phyloP scores from a whole-genome alignment of 192 early-diverging fungal species.

The Spizellomyces sp. region DNA sequence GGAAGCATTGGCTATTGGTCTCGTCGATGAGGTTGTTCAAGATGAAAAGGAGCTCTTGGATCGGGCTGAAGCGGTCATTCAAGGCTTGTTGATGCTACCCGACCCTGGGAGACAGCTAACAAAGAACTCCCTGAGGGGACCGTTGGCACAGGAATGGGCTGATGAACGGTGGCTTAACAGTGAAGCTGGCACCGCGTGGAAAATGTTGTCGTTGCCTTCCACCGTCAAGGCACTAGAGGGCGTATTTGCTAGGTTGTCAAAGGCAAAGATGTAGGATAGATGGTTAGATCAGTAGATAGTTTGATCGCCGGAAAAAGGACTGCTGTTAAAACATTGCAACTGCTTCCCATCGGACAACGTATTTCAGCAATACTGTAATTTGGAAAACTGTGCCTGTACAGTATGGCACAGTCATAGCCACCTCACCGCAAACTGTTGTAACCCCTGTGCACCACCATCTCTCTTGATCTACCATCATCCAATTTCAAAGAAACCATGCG shows the following conservation, averaged over 20 bases:
- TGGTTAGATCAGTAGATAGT: too few relatives aligned
- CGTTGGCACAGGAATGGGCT: slow-evolving; percentile 31
- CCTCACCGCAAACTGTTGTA: too few relatives aligned
- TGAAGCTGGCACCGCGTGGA: slow-evolving; percentile 40
- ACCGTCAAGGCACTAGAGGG: slow-evolving; percentile 42
- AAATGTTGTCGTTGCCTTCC: slow-evolving; percentile 25
- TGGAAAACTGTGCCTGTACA: too few relatives aligned
- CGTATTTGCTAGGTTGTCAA: slow-evolving; percentile 33
- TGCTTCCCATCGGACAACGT: too few relatives aligned
- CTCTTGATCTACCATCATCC: too few relatives aligned
- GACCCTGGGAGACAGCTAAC: slow-evolving; percentile 41
- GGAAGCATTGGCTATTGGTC: slow-evolving; percentile 39
- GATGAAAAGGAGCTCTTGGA: slow-evolving; percentile 36
- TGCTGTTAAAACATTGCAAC: too few relatives aligned
- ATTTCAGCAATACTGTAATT: too few relatives aligned
- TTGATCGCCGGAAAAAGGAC: too few relatives aligned
- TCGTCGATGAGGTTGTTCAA: slow-evolving; percentile 48
- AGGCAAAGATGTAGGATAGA: slow-evolving; percentile 16
- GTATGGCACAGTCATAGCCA: too few relatives aligned
- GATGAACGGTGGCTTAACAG: slow-evolving; percentile 27
- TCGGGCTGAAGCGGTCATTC: slow-evolving; percentile 30
- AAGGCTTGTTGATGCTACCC: slow-evolving; percentile 37
- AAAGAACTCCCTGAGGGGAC: slow-evolving; percentile 34
- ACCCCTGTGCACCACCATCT: too few relatives aligned
- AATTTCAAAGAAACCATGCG: too few relatives aligned